Conservation (phyloP, 2,329 filamentous ascomycete species). For the Sordariomycetes sp. region DNA sequence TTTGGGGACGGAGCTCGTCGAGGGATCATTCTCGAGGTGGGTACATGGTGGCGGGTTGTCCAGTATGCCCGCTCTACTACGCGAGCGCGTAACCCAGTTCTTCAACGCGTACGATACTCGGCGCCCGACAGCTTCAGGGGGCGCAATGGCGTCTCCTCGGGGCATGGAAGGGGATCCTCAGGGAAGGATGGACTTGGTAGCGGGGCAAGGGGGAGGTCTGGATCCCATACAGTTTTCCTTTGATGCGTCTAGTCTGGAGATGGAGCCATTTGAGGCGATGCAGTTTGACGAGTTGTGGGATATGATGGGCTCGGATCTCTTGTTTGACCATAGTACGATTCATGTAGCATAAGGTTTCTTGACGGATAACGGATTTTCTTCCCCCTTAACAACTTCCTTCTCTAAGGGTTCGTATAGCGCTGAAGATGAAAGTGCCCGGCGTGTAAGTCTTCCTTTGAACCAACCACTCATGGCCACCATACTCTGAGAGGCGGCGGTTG, state of each 20-base stretch:
- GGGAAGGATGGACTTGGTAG: background rate
- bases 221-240: background rate
- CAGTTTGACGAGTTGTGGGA: background rate
- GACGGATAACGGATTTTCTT: background rate
- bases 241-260: background rate
- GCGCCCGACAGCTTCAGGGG: background rate
- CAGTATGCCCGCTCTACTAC: background rate
- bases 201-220: background rate
- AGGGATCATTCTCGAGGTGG: background rate
- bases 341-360: background rate
- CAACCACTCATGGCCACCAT: too few species aligned
- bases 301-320: background rate
- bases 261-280: background rate
- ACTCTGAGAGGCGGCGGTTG: too few species aligned
- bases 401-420: too few species aligned
- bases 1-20: background rate
- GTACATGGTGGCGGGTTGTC: background rate
- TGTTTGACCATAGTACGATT: background rate
- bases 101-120: background rate
- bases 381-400: background rate
- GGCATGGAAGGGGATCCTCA: background rate
- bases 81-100: background rate
- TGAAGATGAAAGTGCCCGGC: too few species aligned
- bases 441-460: too few species aligned
- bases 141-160: background rate